Base-by-base conservation (phyloP, 2,329 filamentous ascomycete genomes). In the Epichloe uncinata region DNA sequence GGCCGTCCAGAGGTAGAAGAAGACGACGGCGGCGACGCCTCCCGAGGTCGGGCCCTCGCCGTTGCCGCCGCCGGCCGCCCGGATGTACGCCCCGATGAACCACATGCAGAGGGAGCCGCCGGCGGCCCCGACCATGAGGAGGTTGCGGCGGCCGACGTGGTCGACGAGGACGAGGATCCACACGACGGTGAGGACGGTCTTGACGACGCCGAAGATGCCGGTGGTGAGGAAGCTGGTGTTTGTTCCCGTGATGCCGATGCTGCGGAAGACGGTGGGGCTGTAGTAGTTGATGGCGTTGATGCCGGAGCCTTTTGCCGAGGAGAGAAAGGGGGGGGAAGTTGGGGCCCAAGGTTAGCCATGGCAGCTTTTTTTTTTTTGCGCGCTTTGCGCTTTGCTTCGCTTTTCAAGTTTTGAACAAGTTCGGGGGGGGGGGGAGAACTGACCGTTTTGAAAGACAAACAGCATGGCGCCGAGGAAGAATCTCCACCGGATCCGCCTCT, bases 381-480 rank as follows among this genome's bases (percentile, higher is more conserved):
- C 5, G 20, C 5, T 22, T 20, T 22, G 22, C 5, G 18, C 18
- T 18, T 22, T 22, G 22, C 22, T 26, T 26, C 20, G 22, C 22
- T 22, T 22, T 26, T 26, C 22, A 26, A 26, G 22, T 26, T 26
- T 26, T 22, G 22, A 18, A 18, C 18, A 18, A 18, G 18, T 18
- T 18, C 18, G 3, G 18, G 12, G 35, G 6, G 6, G 12, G n/a
- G n/a, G n/a, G 16, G 16, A 16, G 16, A 16, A 22, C 62, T 56
- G 58, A 46, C 82, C 82, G 58, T 91, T 91, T 65, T 91, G 86
- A 74, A 81, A 88, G 48, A 90, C 69, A 71, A 90, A 90, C 18
- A 91, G 73, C 59, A 85, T 77, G 50, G 77, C 77, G 44, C 85
- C 85, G 11, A 90, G 73, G 62, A 87, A 77, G 66, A 91, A 81